Evolutionary conservation across 257 asterid species (phyloP).

Genomic region (Ehretia macrophylla): DNA sequence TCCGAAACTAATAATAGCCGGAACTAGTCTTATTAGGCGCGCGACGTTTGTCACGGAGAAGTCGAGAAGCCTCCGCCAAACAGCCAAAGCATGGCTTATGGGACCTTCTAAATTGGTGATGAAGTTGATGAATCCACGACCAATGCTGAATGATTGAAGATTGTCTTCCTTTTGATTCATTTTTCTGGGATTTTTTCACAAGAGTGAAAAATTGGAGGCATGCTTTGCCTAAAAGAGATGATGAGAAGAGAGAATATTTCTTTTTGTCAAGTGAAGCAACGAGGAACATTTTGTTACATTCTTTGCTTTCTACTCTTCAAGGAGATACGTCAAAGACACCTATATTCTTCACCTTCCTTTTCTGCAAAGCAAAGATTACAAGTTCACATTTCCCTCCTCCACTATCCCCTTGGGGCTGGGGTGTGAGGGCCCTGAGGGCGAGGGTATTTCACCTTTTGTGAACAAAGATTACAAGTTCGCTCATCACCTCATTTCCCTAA

Average conservation of each 20-base stretch:
- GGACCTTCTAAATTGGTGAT: slow-evolving; percentile 7
- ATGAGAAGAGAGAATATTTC: background rate
- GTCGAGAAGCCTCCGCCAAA: slow-evolving; percentile 1
- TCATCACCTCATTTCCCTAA: too few relatives aligned
- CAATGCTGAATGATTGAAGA: slow-evolving; percentile 3
- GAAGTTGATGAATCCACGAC: background rate
- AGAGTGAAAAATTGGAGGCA: background rate
- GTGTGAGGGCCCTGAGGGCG: too few relatives aligned
- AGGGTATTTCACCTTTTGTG: too few relatives aligned
- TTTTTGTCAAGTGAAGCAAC: slow-evolving; percentile 2
- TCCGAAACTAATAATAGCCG: background rate
- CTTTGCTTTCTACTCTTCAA: background rate
- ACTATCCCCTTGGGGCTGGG: too few relatives aligned
- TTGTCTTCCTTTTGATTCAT: slow-evolving; percentile 13
- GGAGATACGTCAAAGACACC: background rate
- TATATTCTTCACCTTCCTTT: background rate
- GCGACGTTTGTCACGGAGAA: slow-evolving; percentile 3
- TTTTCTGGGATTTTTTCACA: background rate
- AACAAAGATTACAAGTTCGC: too few relatives aligned
- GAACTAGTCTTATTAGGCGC: background rate
- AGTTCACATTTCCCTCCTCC: too few relatives aligned
- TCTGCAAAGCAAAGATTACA: background rate
- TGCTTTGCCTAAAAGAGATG: slow-evolving; percentile 1
- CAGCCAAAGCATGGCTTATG: slow-evolving; percentile 2
- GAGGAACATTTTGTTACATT: background rate